Evolutionary conservation across 1,284 basidiomycete species (phyloP).

Genomic region (Marasmius oreades): DNA sequence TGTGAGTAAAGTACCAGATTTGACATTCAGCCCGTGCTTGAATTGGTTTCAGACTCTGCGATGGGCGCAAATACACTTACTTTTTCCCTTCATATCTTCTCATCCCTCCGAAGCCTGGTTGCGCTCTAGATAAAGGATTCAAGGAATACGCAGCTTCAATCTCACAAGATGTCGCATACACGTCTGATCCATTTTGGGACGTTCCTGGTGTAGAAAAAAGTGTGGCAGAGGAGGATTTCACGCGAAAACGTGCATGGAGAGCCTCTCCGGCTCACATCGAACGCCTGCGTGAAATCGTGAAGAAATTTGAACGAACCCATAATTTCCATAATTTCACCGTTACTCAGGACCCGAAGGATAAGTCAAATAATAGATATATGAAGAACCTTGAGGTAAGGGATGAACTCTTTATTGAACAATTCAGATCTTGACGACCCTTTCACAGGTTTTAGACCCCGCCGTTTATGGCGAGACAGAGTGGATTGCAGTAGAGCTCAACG

Average conservation of each 20-base stretch:
- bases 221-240: conserved; percentile 51
- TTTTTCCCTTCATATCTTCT: conserved; percentile 94
- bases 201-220: conserved; percentile 31
- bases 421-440: background rate
- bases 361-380: conserved; percentile 82
- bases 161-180: conserved; percentile 12
- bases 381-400: conserved; percentile 72
- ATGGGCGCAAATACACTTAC: conserved; percentile 96
- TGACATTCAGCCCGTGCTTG: conserved; percentile 14
- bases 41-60: conserved; percentile 61
- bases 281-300: conserved; percentile 52
- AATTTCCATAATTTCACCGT: conserved; percentile 99
- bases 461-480: conserved; percentile 93
- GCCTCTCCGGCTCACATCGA: conserved; percentile 52
- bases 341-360: conserved; percentile 80
- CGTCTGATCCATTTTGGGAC: conserved; percentile 35
- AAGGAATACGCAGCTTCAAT: conserved; percentile 24
- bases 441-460: conserved; percentile 71
- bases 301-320: conserved; percentile 77
- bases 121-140: conserved; percentile 54
- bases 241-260: conserved; percentile 68
- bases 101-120: conserved; percentile 83
- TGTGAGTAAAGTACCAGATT: conserved; percentile 45
- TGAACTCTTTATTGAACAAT: background rate
- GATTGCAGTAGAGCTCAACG: conserved; percentile 92